Base-by-base conservation (phyloP, 805 yeast species). In the Osmozyma mogii region DNA sequence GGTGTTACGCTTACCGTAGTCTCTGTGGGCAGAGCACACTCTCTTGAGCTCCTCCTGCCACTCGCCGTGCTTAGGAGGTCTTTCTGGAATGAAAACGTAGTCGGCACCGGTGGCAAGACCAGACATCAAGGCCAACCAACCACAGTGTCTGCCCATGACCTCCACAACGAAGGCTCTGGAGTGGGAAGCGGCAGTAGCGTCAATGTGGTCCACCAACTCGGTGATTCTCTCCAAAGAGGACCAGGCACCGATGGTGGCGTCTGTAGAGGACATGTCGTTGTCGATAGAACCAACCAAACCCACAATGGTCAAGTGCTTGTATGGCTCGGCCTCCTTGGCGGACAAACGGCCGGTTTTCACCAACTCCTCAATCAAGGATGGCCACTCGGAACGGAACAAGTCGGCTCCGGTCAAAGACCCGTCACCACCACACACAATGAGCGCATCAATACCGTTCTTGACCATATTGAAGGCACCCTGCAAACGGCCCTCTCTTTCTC, bases 91-190 rank as follows among this genome's bases (percentile, higher is more conserved):
- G 47, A 92, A 79, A 35, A 87, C 81, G 54, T 76, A 87, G 61
- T 92, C 98, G 3, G 98, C 97, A 47, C 92, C 83, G 17, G 96
- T 84, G 25, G 97, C 87, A 38, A 89, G 79, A 50, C 97, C 98
- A 4, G 98, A 94, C 92, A 87, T 88, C 44, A 92, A 65, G 2
- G 94, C 97, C 46, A 92, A 72, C 98, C 98, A 92, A 40, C 98
- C 98, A 68, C 98, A 92, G 57, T 92, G 96, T 52, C 98, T 77
- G 38, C 98, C 98, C 98, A 92, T 92, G 23, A 92, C 98, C 56
- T 92, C 98, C 36, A 92, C 83, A 25, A 92, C 96, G 55, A 92
- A 92, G 6, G 98, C 98, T 50, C 98, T 75, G 9, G 95, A 84
- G 57, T 92, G 98, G 3, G 97, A 89, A 43, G 83, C 75, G 11